Conservation (phyloP, 106 monocot genomes). For the Allium fistulosum region DNA sequence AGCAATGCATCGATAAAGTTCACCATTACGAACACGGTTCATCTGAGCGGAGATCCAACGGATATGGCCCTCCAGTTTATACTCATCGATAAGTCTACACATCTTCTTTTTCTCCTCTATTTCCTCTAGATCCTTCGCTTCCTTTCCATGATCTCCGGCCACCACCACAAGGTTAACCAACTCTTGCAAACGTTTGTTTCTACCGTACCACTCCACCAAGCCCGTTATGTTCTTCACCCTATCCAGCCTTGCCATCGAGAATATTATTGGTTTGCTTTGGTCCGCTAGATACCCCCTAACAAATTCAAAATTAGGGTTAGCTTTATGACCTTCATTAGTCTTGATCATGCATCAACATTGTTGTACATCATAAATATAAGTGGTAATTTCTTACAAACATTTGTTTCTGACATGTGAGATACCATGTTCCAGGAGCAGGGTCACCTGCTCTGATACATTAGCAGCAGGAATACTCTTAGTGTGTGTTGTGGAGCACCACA, state of each 20-base stretch:
- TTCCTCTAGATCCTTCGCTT: slow-evolving; percentile 60
- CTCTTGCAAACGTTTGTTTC: slow-evolving; percentile 44
- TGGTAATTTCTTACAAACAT: too few relatives aligned
- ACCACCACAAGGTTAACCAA: slow-evolving; percentile 72
- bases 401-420: too few relatives aligned
- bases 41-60: slow-evolving; percentile 81
- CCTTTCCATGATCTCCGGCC: slow-evolving; percentile 65
- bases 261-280: slow-evolving; percentile 63
- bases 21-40: slow-evolving; percentile 70
- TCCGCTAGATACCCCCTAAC: slow-evolving; percentile 45
- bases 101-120: slow-evolving; percentile 71
- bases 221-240: slow-evolving; percentile 76
- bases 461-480: too few relatives aligned
- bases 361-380: too few relatives aligned
- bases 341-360: too few relatives aligned
- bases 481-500: too few relatives aligned
- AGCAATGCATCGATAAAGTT: slow-evolving; percentile 64
- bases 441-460: too few relatives aligned
- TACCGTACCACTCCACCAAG: slow-evolving; percentile 55
- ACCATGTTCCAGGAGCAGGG: too few relatives aligned
- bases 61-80: slow-evolving; percentile 60
- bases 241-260: slow-evolving; percentile 84
- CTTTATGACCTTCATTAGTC: too few relatives aligned
- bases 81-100: slow-evolving; percentile 51
- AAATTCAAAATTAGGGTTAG: not conserved